Percentiles rank a stretch among this genome's conserved stretches.
phyloP scores from a whole-genome alignment of 176 grass and related monocot genomes.

The Dendrocalamus sinicus region DNA sequence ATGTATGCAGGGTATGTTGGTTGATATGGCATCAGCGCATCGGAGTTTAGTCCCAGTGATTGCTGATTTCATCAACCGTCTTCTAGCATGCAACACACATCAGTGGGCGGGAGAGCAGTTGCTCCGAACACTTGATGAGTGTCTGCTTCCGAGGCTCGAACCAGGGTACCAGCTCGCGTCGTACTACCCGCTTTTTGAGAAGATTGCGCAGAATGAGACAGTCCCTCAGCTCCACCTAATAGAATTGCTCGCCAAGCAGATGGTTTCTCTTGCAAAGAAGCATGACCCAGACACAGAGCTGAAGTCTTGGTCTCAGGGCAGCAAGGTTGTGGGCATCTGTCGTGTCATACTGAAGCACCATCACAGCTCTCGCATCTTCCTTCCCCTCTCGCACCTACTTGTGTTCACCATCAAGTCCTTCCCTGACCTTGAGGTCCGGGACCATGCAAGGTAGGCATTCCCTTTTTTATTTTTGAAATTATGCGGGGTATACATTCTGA shows the following conservation, averaged over 20 bases:
- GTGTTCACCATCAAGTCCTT: constrained; percentile 69
- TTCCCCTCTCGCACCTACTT: constrained; percentile 68
- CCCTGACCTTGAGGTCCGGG: constrained; percentile 91
- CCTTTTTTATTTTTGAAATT: background rate
- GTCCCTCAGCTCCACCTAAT: constrained; percentile 75
- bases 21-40: constrained; percentile 72
- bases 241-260: constrained; percentile 79
- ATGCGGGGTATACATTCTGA: background rate
- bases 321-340: constrained; percentile 81
- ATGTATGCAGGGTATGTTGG: constrained; percentile 69
- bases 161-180: constrained; percentile 66
- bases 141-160: constrained; percentile 79
- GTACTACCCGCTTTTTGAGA: constrained; percentile 88
- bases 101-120: constrained; percentile 55
- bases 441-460: constrained; percentile 76
- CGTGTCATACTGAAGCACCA: constrained; percentile 79
- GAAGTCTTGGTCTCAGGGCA: constrained; percentile 89
- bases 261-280: constrained; percentile 67
- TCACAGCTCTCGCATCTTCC: constrained; percentile 72
- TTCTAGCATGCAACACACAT: constrained; percentile 74
- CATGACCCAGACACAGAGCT: constrained; percentile 69
- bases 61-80: constrained; percentile 65
- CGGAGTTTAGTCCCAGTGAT: constrained; percentile 72
- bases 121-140: constrained; percentile 71
- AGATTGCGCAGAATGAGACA: constrained; percentile 72